phyloP scores from a whole-genome alignment of 1,284 basidiomycete genomes.

The Phellopilus nigrolimitatus region DNA sequence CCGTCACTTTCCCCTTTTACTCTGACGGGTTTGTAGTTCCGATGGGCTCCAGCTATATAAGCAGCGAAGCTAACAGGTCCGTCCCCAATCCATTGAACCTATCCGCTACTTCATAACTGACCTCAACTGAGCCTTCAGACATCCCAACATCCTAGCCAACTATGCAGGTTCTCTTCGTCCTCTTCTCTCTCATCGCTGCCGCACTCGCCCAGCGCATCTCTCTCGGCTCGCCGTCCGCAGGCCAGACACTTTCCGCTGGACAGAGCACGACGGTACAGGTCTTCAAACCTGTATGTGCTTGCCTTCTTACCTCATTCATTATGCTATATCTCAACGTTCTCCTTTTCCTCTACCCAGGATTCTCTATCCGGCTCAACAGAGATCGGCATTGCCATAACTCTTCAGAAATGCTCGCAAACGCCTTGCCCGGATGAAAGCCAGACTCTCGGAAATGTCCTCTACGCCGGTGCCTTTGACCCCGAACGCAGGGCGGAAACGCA shows the following conservation, averaged over 20 bases:
- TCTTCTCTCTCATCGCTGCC: slow-evolving; percentile 5
- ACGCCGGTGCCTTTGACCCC: slow-evolving; percentile 41
- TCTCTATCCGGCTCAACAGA: slow-evolving; percentile 36
- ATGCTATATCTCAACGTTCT: neutral
- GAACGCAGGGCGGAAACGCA: slow-evolving; percentile 23
- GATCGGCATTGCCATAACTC: slow-evolving; percentile 40
- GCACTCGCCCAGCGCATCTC: slow-evolving; percentile 37
- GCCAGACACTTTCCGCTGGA: slow-evolving; percentile 33
- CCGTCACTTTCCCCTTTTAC: no score
- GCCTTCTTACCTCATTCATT: neutral
- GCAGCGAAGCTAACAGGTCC: neutral
- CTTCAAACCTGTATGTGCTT: slow-evolving; percentile 37
- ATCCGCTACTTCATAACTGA: no score
- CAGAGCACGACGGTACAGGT: slow-evolving; percentile 38
- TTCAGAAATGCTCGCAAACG: slow-evolving; percentile 32
- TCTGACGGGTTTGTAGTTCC: no score
- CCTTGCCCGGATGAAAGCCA: slow-evolving; percentile 30
- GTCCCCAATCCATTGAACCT: no score
- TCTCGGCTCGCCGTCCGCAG: slow-evolving; percentile 36
- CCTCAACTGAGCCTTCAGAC: no score
- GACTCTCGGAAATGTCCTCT: slow-evolving; percentile 39
- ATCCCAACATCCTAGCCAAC: neutral
- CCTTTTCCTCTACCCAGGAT: slow-evolving; percentile 28
- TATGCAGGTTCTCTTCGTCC: slow-evolving; percentile 11
- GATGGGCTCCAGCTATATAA: no score